Evolutionary conservation across 2,329 filamentous ascomycete species (phyloP), one percentile per base, ranked within the genome.

Genomic region (Metarhizium anisopliae): DNA sequence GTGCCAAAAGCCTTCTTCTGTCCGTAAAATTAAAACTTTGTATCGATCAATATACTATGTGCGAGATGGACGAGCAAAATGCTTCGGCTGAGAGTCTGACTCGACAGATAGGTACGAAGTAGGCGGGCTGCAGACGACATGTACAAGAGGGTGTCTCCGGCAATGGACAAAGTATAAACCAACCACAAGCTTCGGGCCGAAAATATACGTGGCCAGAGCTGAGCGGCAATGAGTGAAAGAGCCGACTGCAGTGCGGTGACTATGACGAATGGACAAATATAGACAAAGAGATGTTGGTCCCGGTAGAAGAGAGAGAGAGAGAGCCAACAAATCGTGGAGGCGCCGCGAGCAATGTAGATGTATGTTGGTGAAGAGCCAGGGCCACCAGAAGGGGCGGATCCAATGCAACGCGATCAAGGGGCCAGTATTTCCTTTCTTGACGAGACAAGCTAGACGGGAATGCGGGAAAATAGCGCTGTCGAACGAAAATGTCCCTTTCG

Each of bases 401-500:
- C 47, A 55, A 53, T 57, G 18, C 52, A 43, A 52, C 50, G 53
- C 56, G 50, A 56, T 53, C 16, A 50, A 54, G 56, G 56, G 53
- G 11, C 25, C 47, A 40, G 47, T 42, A 51, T 49, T 32, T 51
- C 53, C 47, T 53, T 49, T 30, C 25, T 55, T 13, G 45, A 45
- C 25, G 18, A 51, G 47, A 38, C 13, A 53, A 13, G 30, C 43
- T 43, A 52, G 53, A 36, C 50, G 53, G 53, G 53, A 60, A 60
- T 60, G 60, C 52, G 57, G 54, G 54, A 47, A 52, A 51, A 36
- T 55, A 53, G 56, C 18, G 54, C 51, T 52, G 59, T 53, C 57
- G 53, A 55, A 25, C 54, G 54, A 38, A 40, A 57, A 58, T 57
- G 60, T 57, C 63, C 62, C 61, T 64, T 59, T 59, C 60, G 45